Conservation (phyloP, 2,329 filamentous ascomycete genomes). For the Aspergillus ibericus region DNA sequence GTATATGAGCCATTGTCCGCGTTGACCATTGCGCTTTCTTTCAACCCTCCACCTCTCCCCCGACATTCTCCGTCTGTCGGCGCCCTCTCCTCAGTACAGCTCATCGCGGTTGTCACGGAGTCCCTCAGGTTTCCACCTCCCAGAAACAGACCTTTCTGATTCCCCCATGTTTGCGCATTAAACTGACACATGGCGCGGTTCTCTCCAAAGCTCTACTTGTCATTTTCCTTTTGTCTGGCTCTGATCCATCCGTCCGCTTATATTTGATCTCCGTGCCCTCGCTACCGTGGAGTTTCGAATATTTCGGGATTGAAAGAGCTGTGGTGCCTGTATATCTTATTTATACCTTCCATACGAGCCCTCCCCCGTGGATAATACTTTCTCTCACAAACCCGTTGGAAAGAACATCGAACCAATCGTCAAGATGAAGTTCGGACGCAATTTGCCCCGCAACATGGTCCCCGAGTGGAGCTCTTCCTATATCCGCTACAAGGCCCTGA, state of each 20-base stretch:
- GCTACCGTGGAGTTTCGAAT: background rate
- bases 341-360: background rate
- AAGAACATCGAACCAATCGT: background rate
- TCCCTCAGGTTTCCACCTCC: constrained; percentile 12
- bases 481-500: constrained; percentile 62
- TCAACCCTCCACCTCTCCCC: background rate
- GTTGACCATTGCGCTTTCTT: background rate
- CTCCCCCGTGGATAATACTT: background rate
- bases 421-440: constrained; percentile 53
- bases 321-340: background rate
- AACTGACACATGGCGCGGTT: constrained; percentile 24
- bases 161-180: constrained; percentile 8
- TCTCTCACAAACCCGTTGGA: background rate
- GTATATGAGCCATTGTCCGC: background rate
- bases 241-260: constrained; percentile 5
- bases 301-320: background rate
- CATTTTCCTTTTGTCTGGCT: constrained; percentile 12
- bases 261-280: constrained; percentile 9
- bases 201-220: constrained; percentile 11
- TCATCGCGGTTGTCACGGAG: background rate
- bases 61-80: background rate
- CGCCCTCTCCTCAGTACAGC: background rate
- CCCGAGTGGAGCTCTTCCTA: constrained; percentile 53
- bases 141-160: constrained; percentile 3
- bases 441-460: constrained; percentile 51